Evolutionary conservation across 768 basidiomycete genomes (phyloP), one percentile per base, ranked within the genome.

Genomic region (Leccinum broughii): DNA sequence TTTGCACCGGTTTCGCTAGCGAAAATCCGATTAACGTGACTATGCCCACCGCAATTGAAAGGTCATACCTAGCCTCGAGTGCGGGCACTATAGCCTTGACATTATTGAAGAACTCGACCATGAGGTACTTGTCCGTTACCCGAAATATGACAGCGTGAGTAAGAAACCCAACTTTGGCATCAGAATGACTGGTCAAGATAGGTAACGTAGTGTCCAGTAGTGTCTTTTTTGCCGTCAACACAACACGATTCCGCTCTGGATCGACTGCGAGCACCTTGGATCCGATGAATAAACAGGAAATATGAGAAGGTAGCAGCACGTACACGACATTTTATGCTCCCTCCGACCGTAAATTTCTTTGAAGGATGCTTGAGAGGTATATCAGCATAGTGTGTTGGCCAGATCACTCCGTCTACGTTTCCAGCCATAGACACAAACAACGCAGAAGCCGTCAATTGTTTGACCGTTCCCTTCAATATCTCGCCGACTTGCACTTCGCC

Each of bases 361-460:
- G 93, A 86, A 10, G 96, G 96, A 71, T 98, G 91, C 70, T 95
- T 97, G 66, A 98, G 81, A n/a, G 78, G 72, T 68, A 98, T 95
- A 72, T 99, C 97, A 11, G 97, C 94, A 71, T 92, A 97, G 71
- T 98, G 97, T 62, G 87, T 84, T 1, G 95, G 95, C 91, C 93
- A 97, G 22, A 98, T 81, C 28, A 97, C 89, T 30, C 92, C 97
- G 68, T 97, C 93, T 34, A 98, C 87, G 61, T 84, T 92, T 6
- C 92, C 93, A 5, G 89, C 86, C 57, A 98, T 79, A 30, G 91
- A 86, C 46, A 98, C 85, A 68, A 97, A 96, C 39, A 99, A 76
- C 1, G 85, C 89, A 35, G 84, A 81, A 59, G 92, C 88, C 3
- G 88, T 88, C 53, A 99, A 80, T 62, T 84, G 87, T 77, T 93